Conservation (phyloP, 805 yeast genomes). For the Ogataea dorogensis region DNA sequence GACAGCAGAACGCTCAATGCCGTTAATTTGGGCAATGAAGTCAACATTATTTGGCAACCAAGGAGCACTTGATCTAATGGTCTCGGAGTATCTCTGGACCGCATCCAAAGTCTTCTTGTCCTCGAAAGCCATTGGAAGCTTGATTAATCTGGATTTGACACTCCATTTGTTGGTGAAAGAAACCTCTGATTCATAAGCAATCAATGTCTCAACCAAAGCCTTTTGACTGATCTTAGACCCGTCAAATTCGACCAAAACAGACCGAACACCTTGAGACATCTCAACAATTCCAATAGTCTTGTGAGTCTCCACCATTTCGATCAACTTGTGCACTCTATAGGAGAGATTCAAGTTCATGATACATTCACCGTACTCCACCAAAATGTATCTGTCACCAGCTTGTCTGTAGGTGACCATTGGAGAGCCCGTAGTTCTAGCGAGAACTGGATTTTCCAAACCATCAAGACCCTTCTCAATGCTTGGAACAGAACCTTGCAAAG, state of each 20-base stretch:
- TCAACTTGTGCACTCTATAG: conserved; percentile 81
- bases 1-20: conserved; percentile 70
- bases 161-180: conserved; percentile 77
- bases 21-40: conserved; percentile 87
- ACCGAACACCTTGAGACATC: conserved; percentile 96
- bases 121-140: conserved; percentile 95
- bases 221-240: conserved; percentile 60
- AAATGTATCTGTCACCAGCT: conserved; percentile 92
- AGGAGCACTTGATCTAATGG: conserved; percentile 90
- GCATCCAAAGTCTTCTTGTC: conserved; percentile 87
- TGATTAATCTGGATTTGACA: conserved; percentile 77
- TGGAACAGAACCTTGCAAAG: conserved; percentile 42
- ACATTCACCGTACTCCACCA: conserved; percentile 92
- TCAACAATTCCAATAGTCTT: conserved; percentile 81
- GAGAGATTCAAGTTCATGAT: conserved; percentile 79
- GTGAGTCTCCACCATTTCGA: conserved; percentile 63
- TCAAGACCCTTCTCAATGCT: conserved; percentile 35
- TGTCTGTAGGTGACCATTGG: conserved; percentile 87
- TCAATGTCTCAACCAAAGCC: conserved; percentile 57
- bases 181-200: conserved; percentile 75
- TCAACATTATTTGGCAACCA: conserved; percentile 98
- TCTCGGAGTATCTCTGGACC: conserved; percentile 87
- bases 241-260: conserved; percentile 85
- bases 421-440: conserved; percentile 46
- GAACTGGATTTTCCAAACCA: conserved; percentile 65